Evolutionary conservation across 2,329 filamentous ascomycete genomes (phyloP), one percentile per base, ranked within the genome.

Genomic region (Colletotrichum spaethianum): DNA sequence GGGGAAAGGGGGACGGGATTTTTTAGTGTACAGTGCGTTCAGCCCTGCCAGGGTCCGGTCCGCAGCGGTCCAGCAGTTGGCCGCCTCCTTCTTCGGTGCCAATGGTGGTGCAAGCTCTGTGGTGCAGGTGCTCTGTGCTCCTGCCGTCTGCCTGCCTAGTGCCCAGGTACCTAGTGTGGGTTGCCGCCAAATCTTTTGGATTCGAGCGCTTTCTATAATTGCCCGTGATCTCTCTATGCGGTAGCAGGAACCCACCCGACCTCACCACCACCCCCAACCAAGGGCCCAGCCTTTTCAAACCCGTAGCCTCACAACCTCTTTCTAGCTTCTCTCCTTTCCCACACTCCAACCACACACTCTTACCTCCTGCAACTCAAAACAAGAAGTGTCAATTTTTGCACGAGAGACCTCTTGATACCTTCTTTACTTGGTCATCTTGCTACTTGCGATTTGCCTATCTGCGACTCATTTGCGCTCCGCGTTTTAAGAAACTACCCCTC

Each of bases 201-300:
- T 72, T 72, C 70, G 70, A 72, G 70, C 70, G 67, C 70, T 48
- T 73, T 71, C 70, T 67, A 70, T 67, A 73, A 73, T 66, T 62
- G 70, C 70, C 70, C 70, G 70, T 73, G 70, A 73, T 71, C 70
- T 59, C 61, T 52, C 48, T 56, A 66, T 61, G 67, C 70, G 70
- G 40, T 66, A 66, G 64, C 65, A 70, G 59, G 65, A 72, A 60
- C 69, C 69, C 69, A 72, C 64, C 64, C 59, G 55, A 53, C 64
- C 63, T 68, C 64, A 72, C 70, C 31, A 56, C 33, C 36, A 26
- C 38, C 56, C 69, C 59, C 70, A 60, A 46, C 46, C 55, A 53
- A 59, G 48, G 56, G 63, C 59, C 70, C 67, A 67, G 70, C 70
- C 67, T 71, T 67, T 67, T 73, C 70, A 56, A 73, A 36, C 55